Evolutionary conservation across 1,139 yeast genomes (phyloP).

Genomic region (Yamadazyma friedrichii): DNA sequence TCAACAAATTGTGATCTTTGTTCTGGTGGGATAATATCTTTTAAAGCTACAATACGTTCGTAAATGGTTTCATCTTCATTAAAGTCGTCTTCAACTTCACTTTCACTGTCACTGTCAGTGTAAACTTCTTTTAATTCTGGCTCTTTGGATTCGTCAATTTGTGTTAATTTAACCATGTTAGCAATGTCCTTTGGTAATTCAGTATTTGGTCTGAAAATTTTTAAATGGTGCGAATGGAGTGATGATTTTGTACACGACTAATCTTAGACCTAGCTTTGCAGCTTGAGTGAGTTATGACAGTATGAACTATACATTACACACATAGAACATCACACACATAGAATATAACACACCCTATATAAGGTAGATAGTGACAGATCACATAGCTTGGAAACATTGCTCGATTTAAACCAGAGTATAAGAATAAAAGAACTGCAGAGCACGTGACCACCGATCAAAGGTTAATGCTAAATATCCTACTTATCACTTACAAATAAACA

Average conservation of each 20-base stretch:
- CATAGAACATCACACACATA: too few species aligned
- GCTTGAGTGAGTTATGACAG: not conserved
- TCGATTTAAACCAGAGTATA: too few species aligned
- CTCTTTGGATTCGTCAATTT: constrained; percentile 58
- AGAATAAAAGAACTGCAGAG: too few species aligned
- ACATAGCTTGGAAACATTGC: too few species aligned
- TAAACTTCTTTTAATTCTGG: constrained; percentile 29
- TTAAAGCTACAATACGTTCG: constrained; percentile 88
- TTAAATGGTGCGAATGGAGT: constrained; percentile 9
- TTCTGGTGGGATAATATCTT: constrained; percentile 87
- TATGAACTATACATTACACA: too few species aligned
- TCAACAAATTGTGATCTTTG: constrained; percentile 58
- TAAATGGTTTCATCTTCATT: constrained; percentile 80
- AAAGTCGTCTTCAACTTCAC: constrained; percentile 69
- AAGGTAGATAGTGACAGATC: too few species aligned
- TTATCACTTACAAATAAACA: constrained; percentile 12
- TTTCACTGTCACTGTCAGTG: constrained; percentile 51
- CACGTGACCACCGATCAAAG: too few species aligned
- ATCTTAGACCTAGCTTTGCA: not conserved
- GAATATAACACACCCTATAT: too few species aligned
- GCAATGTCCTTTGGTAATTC: constrained; percentile 7
- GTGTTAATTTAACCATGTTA: constrained; percentile 70
- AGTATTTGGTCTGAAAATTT: constrained; percentile 3
- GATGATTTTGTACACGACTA: too few species aligned
- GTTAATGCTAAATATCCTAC: too few species aligned